Percentiles rank a stretch among this genome's conserved stretches.
phyloP scores from a whole-genome alignment of 306 rosid genomes.

The Dicorynia guianensis region DNA sequence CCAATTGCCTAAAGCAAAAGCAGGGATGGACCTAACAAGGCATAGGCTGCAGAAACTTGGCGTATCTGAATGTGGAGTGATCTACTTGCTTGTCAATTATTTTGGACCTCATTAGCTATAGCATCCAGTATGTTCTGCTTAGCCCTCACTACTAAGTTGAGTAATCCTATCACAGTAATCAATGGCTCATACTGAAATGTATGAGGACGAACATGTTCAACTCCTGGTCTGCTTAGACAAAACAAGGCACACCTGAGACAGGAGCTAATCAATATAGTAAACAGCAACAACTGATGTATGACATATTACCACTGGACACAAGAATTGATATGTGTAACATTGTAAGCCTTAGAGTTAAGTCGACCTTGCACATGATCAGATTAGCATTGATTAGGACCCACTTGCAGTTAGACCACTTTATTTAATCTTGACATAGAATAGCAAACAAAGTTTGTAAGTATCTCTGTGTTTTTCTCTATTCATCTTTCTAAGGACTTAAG shows the following conservation, averaged over 20 bases:
- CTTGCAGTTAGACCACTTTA: conserved; percentile 52
- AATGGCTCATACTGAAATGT: conserved; percentile 37
- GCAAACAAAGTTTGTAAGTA: conserved; percentile 63
- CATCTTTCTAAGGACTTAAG: conserved; percentile 42
- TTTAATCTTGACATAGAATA: conserved; percentile 50
- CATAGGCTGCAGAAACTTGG: conserved; percentile 30
- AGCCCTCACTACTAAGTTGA: conserved; percentile 47
- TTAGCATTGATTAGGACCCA: conserved; percentile 55
- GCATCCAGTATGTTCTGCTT: conserved; percentile 19
- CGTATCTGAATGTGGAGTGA: neutral
- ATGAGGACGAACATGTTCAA: conserved; percentile 52
- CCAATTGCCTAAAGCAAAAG: conserved; percentile 16
- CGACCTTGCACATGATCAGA: conserved; percentile 49
- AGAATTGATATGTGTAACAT: conserved; percentile 19
- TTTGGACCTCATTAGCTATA: conserved; percentile 42
- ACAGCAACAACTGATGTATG: conserved; percentile 17
- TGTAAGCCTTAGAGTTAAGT: conserved; percentile 27
- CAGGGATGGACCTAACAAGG: conserved; percentile 38
- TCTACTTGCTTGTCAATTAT: neutral
- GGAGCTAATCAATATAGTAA: neutral
- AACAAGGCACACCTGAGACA: neutral
- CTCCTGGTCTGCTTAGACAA: conserved; percentile 29
- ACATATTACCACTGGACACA: conserved; percentile 36
- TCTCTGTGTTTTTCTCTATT: conserved; percentile 66
- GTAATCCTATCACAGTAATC: conserved; percentile 41